These are phyloP conservation scores for Peltaster fructicola DNA, from an alignment of 2,329 filamentous ascomycete species.

Conservation along the genomic window DNA sequence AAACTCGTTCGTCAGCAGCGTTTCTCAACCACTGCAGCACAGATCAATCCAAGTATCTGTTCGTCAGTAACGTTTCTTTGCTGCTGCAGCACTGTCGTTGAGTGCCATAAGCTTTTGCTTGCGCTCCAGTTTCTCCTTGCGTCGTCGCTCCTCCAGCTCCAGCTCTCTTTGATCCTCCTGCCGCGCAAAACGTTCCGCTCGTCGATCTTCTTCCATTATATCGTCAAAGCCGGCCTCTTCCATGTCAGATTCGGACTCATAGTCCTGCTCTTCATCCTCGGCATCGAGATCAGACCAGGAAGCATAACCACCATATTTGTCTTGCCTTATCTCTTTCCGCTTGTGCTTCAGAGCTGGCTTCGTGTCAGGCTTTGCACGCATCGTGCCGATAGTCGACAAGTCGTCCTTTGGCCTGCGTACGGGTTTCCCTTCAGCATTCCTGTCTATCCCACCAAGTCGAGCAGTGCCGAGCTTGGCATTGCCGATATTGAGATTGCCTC, in stretches of 20 bases:
- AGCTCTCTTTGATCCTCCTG: slow-evolving; percentile 51
- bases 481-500: slow-evolving; percentile 11
- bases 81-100: slow-evolving; percentile 15
- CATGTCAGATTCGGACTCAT: slow-evolving; percentile 52
- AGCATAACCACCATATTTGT: slow-evolving; percentile 22
- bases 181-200: slow-evolving; percentile 43
- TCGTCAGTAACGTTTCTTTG: slow-evolving; percentile 12
- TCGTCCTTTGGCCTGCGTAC: no score
- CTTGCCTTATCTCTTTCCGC: slow-evolving; percentile 15
- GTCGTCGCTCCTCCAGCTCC: slow-evolving; percentile 42
- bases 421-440: no score
- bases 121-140: slow-evolving; percentile 42
- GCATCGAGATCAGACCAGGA: slow-evolving; percentile 23
- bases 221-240: slow-evolving; percentile 65
- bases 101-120: slow-evolving; percentile 22
- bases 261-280: slow-evolving; percentile 40
- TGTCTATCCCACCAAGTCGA: slow-evolving; percentile 11
- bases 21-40: no score
- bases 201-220: slow-evolving; percentile 52
- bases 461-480: slow-evolving; percentile 20
- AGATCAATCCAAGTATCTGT: slow-evolving; percentile 2
- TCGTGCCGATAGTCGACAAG: slow-evolving; percentile 28
- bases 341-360: slow-evolving; percentile 17
- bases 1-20: no score
- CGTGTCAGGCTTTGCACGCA: slow-evolving; percentile 23